Conservation (phyloP, 352 stramenopile species). For the Pythium sukuiense region DNA sequence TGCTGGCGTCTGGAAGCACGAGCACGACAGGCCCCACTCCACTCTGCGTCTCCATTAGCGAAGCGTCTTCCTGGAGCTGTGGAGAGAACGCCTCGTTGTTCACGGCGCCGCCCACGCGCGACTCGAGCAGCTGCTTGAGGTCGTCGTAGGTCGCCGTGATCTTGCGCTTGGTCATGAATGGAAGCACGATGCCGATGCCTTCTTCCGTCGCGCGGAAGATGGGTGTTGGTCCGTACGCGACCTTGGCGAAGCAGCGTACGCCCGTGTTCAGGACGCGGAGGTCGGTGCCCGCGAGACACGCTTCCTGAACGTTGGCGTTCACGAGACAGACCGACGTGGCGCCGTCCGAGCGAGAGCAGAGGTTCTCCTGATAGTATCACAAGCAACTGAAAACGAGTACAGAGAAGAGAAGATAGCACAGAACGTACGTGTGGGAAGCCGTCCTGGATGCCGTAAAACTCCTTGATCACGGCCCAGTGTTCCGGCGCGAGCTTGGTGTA, state of each 20-base stretch:
- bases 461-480: slow-evolving; percentile 55
- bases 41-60: slow-evolving; percentile 32
- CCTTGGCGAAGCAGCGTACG: slow-evolving; percentile 84
- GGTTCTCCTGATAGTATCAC: slow-evolving; percentile 36
- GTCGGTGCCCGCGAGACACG: slow-evolving; percentile 56
- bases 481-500: slow-evolving; percentile 55
- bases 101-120: slow-evolving; percentile 27
- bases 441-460: slow-evolving; percentile 71
- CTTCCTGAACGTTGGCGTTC: slow-evolving; percentile 44
- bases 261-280: slow-evolving; percentile 87
- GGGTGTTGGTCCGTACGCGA: slow-evolving; percentile 41
- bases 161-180: slow-evolving; percentile 82
- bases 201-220: slow-evolving; percentile 84
- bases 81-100: slow-evolving; percentile 38
- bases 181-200: slow-evolving; percentile 66
- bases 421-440: slow-evolving; percentile 46
- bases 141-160: slow-evolving; percentile 31
- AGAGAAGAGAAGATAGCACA: too few relatives aligned
- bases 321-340: slow-evolving; percentile 69
- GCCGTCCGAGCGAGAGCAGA: slow-evolving; percentile 66
- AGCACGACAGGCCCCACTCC: slow-evolving; percentile 52
- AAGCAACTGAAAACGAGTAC: not conserved
- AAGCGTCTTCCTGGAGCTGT: slow-evolving; percentile 33
- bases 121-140: slow-evolving; percentile 29
- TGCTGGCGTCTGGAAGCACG: slow-evolving; percentile 16